Base-by-base conservation (phyloP, 495 filamentous ascomycete genomes). In the Extremus antarcticus region DNA sequence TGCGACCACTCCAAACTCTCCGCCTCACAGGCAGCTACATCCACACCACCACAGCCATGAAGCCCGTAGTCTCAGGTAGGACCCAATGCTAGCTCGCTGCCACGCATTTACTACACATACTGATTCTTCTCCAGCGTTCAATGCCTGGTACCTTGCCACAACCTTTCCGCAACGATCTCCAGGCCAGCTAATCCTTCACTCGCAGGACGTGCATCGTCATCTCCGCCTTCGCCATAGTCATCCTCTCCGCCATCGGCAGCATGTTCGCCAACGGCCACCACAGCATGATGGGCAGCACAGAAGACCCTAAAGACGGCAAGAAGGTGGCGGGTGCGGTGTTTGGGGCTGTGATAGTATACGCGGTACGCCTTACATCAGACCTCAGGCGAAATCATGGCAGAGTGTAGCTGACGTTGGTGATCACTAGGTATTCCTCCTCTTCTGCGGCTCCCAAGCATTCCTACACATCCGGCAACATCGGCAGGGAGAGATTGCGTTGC, bases 61-160 rank as follows among this genome's bases (percentile, higher is more conserved):
- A 95, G 82, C 90, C 90, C 52, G 73, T 95, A 65, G 86, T 95
- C 47, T 85, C 87, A 60, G 81, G 86, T 54, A 74, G 92, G 76
- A 90, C 94, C 74, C n/a, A n/a, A n/a, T n/a, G n/a, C n/a, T 40
- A 9, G 9, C 9, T 40, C 35, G 35, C 41, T 45, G 41, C 4
- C 41, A 21, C 17, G 45, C 45, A 24, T 20, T 47, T n/a, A 4
- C 29, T 8, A 45, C n/a, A 13, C 3, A 23, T 22, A 47, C 11
- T 21, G 45, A 47, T 9, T 15, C 8, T n/a, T 20, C 45, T 20
- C 3, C 45, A 49, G 51, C 53, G 94, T 35, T 35, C 29, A 35
- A 35, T 13, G 29, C 29, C 29, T 35, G 29, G 29, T 35, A 35
- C 4, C 29, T 13, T 13, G 29, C 29, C 29, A 35, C 29, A 4